Evolutionary conservation across 208 protist genomes (phyloP).

Genomic region (Leishmania arabica): DNA sequence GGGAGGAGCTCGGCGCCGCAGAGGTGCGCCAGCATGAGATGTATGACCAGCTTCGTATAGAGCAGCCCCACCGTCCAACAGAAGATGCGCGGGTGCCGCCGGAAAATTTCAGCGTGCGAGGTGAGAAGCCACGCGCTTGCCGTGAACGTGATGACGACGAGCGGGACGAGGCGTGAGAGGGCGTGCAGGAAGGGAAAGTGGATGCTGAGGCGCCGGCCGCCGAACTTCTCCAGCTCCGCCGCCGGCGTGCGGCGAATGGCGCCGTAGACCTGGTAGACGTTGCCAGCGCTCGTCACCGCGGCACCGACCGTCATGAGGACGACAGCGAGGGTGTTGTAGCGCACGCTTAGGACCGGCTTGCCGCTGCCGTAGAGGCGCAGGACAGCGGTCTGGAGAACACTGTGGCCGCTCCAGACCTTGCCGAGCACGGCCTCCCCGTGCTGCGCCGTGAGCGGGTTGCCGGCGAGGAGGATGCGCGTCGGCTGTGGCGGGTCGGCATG

Average conservation of each 20-base stretch:
- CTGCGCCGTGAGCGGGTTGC: slow-evolving; percentile 7
- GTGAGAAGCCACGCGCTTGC: slow-evolving; percentile 62
- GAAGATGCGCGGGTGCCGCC: slow-evolving; percentile 75
- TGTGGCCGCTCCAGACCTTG: slow-evolving; percentile 45
- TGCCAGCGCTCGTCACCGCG: slow-evolving; percentile 46
- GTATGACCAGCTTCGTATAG: slow-evolving; percentile 77
- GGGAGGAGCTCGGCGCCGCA: slow-evolving; percentile 48
- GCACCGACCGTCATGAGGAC: slow-evolving; percentile 39
- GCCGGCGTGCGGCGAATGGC: slow-evolving; percentile 35
- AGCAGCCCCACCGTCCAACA: slow-evolving; percentile 85
- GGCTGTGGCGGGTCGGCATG: slow-evolving; percentile 37
- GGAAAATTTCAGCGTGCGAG: slow-evolving; percentile 76
- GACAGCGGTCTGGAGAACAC: slow-evolving; percentile 51
- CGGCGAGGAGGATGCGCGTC: slow-evolving; percentile 20
- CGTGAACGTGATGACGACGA: slow-evolving; percentile 56
- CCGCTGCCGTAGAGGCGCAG: slow-evolving; percentile 55
- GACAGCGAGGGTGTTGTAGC: slow-evolving; percentile 77
- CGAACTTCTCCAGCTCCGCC: slow-evolving; percentile 20
- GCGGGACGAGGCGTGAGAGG: slow-evolving; percentile 54
- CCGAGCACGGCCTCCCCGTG: slow-evolving; percentile 25
- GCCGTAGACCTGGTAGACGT: slow-evolving; percentile 69
- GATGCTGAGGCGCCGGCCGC: slow-evolving; percentile 1
- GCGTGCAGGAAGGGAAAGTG: slow-evolving; percentile 61
- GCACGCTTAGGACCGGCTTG: slow-evolving; percentile 38
- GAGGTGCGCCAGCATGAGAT: slow-evolving; percentile 86